These are phyloP conservation scores for Gigaspora rosea DNA, from an alignment of 192 early-diverging fungal genomes.

Conservation along the genomic window DNA sequence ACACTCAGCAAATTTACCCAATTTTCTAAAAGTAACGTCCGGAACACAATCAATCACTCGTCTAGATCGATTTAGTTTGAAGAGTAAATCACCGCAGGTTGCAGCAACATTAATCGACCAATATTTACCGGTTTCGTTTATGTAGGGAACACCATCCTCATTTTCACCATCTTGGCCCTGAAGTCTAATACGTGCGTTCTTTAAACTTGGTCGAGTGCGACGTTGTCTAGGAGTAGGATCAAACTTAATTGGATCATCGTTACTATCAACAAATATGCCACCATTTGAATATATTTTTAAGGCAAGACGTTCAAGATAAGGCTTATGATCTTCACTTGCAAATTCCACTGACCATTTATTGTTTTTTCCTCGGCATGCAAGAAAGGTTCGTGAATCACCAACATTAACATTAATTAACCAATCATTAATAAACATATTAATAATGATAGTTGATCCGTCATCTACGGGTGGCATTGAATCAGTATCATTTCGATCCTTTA, in stretches of 20 bases:
- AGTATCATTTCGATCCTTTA: neutral
- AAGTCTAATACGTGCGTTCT: slow-evolving; percentile 60
- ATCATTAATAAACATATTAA: slow-evolving; percentile 57
- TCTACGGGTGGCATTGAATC: slow-evolving; percentile 41
- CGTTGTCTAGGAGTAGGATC: slow-evolving; percentile 52
- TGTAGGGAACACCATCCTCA: slow-evolving; percentile 40
- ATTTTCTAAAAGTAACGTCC: slow-evolving; percentile 55
- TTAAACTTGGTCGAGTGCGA: slow-evolving; percentile 51
- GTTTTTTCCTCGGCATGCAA: slow-evolving; percentile 37
- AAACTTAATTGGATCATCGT: slow-evolving; percentile 57
- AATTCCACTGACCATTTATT: slow-evolving; percentile 57
- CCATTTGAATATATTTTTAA: slow-evolving; percentile 57
- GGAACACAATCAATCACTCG: slow-evolving; percentile 56
- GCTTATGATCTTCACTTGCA: slow-evolving; percentile 60
- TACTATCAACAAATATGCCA: slow-evolving; percentile 61
- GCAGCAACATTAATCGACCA: slow-evolving; percentile 59
- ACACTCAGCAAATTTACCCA: slow-evolving; percentile 33
- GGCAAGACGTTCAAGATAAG: slow-evolving; percentile 57
- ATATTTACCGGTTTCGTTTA: slow-evolving; percentile 40
- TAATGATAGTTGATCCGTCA: slow-evolving; percentile 58
- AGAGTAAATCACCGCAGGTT: slow-evolving; percentile 59
- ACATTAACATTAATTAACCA: slow-evolving; percentile 61
- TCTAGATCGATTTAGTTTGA: slow-evolving; percentile 54
- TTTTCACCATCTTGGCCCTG: slow-evolving; percentile 44
- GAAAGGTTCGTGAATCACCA: slow-evolving; percentile 57